These are phyloP conservation scores for Taphrina confusa DNA, from an alignment of 1,139 yeast genomes.

Conservation along the genomic window DNA sequence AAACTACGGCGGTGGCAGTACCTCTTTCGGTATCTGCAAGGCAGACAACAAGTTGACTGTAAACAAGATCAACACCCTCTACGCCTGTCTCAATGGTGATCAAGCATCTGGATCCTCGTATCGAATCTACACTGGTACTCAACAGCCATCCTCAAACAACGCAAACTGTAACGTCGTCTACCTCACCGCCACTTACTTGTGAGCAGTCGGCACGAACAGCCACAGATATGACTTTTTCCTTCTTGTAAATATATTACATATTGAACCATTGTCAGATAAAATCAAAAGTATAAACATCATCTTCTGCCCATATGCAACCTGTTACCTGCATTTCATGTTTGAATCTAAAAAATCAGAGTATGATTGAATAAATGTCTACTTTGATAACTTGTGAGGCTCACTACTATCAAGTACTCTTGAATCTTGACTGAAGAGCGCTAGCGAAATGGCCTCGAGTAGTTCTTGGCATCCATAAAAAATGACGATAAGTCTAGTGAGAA, in stretches of 20 bases:
- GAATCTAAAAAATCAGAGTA: no score
- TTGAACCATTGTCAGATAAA: background rate
- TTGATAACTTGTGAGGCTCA: conserved; percentile 17
- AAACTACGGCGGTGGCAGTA: conserved; percentile 34
- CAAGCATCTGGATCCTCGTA: background rate
- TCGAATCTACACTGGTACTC: conserved; percentile 32
- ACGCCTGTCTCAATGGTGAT: conserved; percentile 20
- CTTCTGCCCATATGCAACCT: no score
- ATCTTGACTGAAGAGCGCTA: conserved; percentile 27
- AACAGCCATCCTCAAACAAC: conserved; percentile 17
- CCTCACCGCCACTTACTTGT: conserved; percentile 19
- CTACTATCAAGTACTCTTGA: conserved; percentile 30
- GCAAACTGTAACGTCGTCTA: conserved; percentile 32
- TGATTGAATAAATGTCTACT: background rate
- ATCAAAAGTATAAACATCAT: background rate
- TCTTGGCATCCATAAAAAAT: conserved; percentile 25
- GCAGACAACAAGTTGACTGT: conserved; percentile 17
- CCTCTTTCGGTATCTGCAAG: conserved; percentile 18
- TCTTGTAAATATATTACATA: background rate
- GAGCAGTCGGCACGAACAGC: background rate
- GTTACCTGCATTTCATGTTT: no score
- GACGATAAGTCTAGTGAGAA: conserved; percentile 28
- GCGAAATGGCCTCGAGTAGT: conserved; percentile 27
- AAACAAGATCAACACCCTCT: conserved; percentile 29
- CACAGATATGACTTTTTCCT: background rate